Percentiles rank a stretch among this genome's conserved stretches.
phyloP scores from a whole-genome alignment of 139 green algal species.

The Pseudopediastrum boryanum region DNA sequence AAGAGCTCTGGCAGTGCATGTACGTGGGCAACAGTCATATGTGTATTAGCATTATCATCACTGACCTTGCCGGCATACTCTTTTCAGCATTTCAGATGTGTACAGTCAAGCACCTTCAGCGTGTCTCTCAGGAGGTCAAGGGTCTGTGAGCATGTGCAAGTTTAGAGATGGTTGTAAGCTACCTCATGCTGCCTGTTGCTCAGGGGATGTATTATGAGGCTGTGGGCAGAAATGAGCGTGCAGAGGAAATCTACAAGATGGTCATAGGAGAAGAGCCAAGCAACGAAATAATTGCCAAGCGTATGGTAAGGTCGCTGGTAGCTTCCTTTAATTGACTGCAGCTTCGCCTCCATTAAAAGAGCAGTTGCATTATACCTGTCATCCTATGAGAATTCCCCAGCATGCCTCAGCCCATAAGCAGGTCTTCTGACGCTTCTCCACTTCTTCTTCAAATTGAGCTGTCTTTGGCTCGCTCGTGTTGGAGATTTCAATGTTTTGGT shows the following conservation, averaged over 20 bases:
- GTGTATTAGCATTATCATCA: neutral
- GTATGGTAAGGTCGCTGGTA: constrained; percentile 68
- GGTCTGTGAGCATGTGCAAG: neutral
- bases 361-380: too few relatives aligned
- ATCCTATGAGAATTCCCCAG: too few relatives aligned
- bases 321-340: too few relatives aligned
- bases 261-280: constrained; percentile 58
- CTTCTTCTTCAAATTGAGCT: too few relatives aligned
- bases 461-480: too few relatives aligned
- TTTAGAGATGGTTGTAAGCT: neutral
- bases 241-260: constrained; percentile 64
- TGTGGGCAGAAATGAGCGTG: constrained; percentile 38
- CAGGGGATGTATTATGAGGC: constrained; percentile 85
- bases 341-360: too few relatives aligned
- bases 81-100: too few relatives aligned
- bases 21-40: neutral
- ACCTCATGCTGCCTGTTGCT: too few relatives aligned
- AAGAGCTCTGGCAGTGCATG: too few relatives aligned
- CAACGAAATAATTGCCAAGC: constrained; percentile 68
- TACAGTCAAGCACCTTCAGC: neutral
- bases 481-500: too few relatives aligned
- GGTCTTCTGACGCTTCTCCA: too few relatives aligned
- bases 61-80: neutral
- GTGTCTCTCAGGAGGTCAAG: neutral
- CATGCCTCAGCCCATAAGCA: too few relatives aligned